These are phyloP conservation scores for Vaccinium macrocarpon DNA, from an alignment of 148 eudicot genomes.

Conservation along the genomic window DNA sequence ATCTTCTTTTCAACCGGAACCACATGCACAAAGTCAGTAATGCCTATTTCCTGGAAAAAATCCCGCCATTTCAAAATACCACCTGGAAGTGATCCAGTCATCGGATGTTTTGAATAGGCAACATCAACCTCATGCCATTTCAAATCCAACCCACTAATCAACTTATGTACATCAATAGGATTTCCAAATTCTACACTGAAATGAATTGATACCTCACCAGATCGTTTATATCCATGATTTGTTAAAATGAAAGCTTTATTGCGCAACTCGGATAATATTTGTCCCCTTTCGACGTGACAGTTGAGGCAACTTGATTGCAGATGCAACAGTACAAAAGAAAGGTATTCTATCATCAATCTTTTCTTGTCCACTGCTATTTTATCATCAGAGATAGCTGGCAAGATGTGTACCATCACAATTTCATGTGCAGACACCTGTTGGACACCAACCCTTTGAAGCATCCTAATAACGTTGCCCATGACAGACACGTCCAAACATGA, in stretches of 20 bases:
- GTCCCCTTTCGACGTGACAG: constrained; percentile 59
- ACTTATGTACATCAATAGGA: constrained; percentile 51
- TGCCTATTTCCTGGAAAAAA: constrained; percentile 74
- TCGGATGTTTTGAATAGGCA: constrained; percentile 60
- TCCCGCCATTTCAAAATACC: constrained; percentile 64
- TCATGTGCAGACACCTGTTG: constrained; percentile 83
- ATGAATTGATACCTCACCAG: constrained; percentile 62
- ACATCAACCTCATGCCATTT: constrained; percentile 75
- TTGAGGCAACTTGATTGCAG: constrained; percentile 67
- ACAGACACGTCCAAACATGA: constrained; percentile 25
- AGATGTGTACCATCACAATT: constrained; percentile 66
- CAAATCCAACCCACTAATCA: constrained; percentile 50
- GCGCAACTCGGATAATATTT: constrained; percentile 56
- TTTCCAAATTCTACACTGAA: constrained; percentile 69
- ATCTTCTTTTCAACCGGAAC: constrained; percentile 51
- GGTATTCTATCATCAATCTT: constrained; percentile 60
- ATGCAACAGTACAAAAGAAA: constrained; percentile 77
- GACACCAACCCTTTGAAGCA: constrained; percentile 77
- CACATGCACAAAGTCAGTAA: constrained; percentile 75
- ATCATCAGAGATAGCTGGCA: constrained; percentile 62
- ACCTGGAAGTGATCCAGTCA: constrained; percentile 45
- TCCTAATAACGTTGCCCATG: constrained; percentile 43
- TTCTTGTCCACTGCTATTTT: constrained; percentile 24
- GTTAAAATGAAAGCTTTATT: constrained; percentile 69
- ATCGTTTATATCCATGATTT: constrained; percentile 65